Base-by-base conservation (phyloP, 768 basidiomycete genomes). In the Leccinum boreale region DNA sequence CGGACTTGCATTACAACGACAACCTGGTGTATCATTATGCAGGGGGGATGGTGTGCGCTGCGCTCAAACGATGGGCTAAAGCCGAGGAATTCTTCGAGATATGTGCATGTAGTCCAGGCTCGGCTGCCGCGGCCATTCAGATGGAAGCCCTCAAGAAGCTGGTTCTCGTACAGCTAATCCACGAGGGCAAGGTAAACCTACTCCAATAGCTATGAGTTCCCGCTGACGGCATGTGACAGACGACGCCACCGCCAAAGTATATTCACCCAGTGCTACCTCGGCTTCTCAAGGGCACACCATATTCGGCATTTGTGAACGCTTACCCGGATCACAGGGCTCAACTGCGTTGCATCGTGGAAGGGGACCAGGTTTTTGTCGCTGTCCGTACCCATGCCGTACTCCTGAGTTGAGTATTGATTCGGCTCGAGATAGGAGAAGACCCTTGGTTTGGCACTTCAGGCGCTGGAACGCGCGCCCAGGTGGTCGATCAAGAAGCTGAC, bases 111-210 rank as follows among this genome's bases (percentile, higher is more conserved):
- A 80, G 81, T 21, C 88, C 84, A 5, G 87, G 80, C 24, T 75
- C 69, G 10, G 78, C 72, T 42, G 82, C 85, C 0, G 79, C 84
- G 3, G 84, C 87, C 8, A 76, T 94, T 3, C 93, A 96, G 70
- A 71, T 94, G 64, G 93, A 94, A 67, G 93, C 93, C 0, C 75
- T 88, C 65, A 95, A 95, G 79, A 94, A 94, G 73, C 74, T 93
- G 49, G 74, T 81, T 21, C 76, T 95, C 5, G 82, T 93, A 5
- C 92, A 94, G 68, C 73, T 94, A 48, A 90, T 95, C 56, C 77
- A 81, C 21, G 79, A 83, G 53, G 94, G 94, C 17, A 85, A 86
- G 80, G 89, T 88, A 21, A 75, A 54, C 5, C 11, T 26, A 21
- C 23, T 6, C 33, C 15, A 28, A 17, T 7, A 19, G 21, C 5